Conservation (phyloP, 768 basidiomycete genomes). For the Sarcomyxa edulis region DNA sequence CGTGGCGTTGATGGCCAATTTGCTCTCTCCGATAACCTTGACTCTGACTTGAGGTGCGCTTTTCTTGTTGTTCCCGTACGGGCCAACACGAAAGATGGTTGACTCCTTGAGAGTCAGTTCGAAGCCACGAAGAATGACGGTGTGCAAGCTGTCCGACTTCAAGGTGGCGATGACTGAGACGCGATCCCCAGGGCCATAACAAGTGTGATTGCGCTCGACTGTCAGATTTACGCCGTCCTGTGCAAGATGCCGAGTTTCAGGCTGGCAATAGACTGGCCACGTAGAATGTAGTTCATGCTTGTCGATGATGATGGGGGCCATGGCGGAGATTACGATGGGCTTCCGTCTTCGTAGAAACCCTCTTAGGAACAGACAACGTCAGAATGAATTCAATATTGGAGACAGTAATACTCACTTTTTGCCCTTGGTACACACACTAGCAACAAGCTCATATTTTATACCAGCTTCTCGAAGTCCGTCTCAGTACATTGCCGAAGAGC, state of each 20-base stretch:
- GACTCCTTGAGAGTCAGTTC: conserved; percentile 78
- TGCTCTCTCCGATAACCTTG: conserved; percentile 60
- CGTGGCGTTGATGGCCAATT: conserved; percentile 65
- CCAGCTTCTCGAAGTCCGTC: conserved; percentile 43
- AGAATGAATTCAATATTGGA: background rate
- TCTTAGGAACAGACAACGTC: conserved; percentile 29
- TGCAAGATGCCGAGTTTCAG: conserved; percentile 58
- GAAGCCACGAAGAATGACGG: conserved; percentile 75
- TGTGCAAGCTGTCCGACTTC: conserved; percentile 62
- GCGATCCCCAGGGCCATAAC: conserved; percentile 84
- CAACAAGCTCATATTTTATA: conserved; percentile 87
- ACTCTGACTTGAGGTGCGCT: conserved; percentile 51
- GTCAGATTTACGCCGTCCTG: conserved; percentile 71
- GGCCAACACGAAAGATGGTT: conserved; percentile 66
- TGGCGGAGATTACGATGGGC: conserved; percentile 59
- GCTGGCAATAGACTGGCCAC: conserved; percentile 87
- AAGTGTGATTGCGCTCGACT: conserved; percentile 71
- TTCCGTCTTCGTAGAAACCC: conserved; percentile 82
- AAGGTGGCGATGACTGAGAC: conserved; percentile 68
- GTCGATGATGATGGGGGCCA: conserved; percentile 75
- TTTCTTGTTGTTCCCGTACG: conserved; percentile 50
- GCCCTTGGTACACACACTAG: conserved; percentile 78
- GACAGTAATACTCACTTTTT: conserved; percentile 61
- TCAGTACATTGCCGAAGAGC: background rate
- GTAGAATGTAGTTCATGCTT: conserved; percentile 92